These are phyloP conservation scores for Amanita thiersii DNA, from an alignment of 768 basidiomycete species.

Conservation along the genomic window DNA sequence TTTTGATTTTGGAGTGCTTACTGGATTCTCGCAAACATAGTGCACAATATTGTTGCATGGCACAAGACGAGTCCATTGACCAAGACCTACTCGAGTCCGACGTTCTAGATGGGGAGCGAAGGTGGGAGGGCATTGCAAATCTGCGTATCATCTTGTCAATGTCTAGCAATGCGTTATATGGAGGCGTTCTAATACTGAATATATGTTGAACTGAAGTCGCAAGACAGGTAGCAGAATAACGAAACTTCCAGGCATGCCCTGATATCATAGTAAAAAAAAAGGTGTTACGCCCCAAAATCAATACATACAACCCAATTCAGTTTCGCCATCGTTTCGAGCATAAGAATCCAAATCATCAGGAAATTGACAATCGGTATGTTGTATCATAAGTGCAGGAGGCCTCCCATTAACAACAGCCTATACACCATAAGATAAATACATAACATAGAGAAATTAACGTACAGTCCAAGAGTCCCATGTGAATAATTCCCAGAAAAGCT, in stretches of 20 bases:
- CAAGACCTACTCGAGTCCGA: constrained; percentile 26
- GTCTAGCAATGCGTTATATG: constrained; percentile 37
- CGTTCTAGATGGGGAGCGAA: constrained; percentile 28
- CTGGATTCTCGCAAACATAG: constrained; percentile 36
- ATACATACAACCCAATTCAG: constrained; percentile 38
- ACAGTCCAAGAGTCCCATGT: constrained; percentile 44
- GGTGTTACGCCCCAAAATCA: too few species aligned
- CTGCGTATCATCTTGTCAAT: constrained; percentile 44
- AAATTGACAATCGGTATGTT: constrained; percentile 43
- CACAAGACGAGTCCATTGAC: constrained; percentile 27
- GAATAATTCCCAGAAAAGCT: constrained; percentile 49
- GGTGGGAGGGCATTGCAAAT: constrained; percentile 35
- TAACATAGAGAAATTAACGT: constrained; percentile 12
- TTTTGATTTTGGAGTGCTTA: constrained; percentile 17
- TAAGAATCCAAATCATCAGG: constrained; percentile 34
- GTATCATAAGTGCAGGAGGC: constrained; percentile 36
- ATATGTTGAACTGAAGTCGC: constrained; percentile 33
- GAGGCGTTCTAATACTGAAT: constrained; percentile 27
- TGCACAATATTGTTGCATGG: constrained; percentile 38
- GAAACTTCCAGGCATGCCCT: constrained; percentile 39
- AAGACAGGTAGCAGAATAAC: constrained; percentile 37
- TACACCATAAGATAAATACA: constrained; percentile 5
- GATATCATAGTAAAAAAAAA: not conserved
- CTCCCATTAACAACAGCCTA: constrained; percentile 45
- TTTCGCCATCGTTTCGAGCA: constrained; percentile 22